A percentile compares a stretch with the other conserved stretches of the same genome.
Evolutionary conservation across 2,329 filamentous ascomycete species (phyloP).

Genomic region (Fusarium buxicola): DNA sequence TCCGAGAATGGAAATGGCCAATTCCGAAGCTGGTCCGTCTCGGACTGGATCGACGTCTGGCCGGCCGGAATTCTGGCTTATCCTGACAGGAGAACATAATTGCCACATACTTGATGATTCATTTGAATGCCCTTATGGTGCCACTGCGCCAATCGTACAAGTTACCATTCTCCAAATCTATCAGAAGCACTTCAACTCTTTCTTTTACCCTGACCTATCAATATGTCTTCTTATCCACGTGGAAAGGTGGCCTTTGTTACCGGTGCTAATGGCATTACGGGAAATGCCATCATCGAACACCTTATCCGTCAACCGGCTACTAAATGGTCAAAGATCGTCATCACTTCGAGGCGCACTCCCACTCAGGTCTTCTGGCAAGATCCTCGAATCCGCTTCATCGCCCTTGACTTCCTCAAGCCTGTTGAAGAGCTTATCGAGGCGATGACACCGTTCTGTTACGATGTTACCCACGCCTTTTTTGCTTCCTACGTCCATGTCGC

Average conservation of each 20-base stretch:
- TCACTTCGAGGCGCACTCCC: background rate
- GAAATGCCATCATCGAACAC: slow-evolving; percentile 8
- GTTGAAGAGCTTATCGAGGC: background rate
- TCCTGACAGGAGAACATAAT: too few relatives aligned
- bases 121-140: too few relatives aligned
- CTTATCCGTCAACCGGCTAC: background rate
- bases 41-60: too few relatives aligned
- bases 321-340: slow-evolving; percentile 5
- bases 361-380: slow-evolving; percentile 2
- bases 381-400: slow-evolving; percentile 1
- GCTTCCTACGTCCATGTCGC: slow-evolving; percentile 3
- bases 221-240: background rate
- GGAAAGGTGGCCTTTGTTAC: slow-evolving; percentile 5
- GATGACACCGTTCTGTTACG: background rate
- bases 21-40: too few relatives aligned
- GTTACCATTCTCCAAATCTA: too few relatives aligned
- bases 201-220: too few relatives aligned
- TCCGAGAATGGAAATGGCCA: too few relatives aligned
- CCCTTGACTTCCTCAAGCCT: background rate
- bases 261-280: slow-evolving; percentile 4
- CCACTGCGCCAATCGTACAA: too few relatives aligned
- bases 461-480: slow-evolving; percentile 4
- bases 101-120: too few relatives aligned
- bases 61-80: too few relatives aligned
- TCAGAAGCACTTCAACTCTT: too few relatives aligned